A percentile compares a stretch with the other conserved stretches of the same genome.
Evolutionary conservation across 768 basidiomycete genomes (phyloP).

Genomic region (Kockovaella imperatae): DNA sequence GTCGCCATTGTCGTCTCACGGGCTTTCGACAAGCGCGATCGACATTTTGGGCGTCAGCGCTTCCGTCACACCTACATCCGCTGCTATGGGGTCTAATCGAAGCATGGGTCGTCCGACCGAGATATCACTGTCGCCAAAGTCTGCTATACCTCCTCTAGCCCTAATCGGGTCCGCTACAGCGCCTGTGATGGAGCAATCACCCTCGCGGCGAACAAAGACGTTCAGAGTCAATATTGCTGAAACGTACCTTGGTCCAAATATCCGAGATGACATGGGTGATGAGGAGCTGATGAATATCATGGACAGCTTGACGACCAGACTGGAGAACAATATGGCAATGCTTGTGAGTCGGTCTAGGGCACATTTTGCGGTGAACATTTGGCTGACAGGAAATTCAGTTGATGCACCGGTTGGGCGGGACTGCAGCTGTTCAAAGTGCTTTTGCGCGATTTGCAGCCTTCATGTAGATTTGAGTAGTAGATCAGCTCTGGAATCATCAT

Average conservation of each 20-base stretch:
- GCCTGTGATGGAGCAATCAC: background rate
- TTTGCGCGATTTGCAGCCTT: too few relatives aligned
- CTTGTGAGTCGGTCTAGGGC: slow-evolving; percentile 28
- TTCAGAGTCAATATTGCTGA: slow-evolving; percentile 50
- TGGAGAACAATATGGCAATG: slow-evolving; percentile 60
- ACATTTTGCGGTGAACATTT: background rate
- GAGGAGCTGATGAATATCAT: slow-evolving; percentile 65
- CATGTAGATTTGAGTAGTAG: too few relatives aligned
- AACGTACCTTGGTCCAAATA: slow-evolving; percentile 49
- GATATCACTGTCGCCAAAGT: too few relatives aligned
- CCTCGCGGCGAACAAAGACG: slow-evolving; percentile 47
- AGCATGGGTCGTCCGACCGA: too few relatives aligned
- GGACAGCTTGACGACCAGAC: slow-evolving; percentile 64
- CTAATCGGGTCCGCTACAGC: background rate
- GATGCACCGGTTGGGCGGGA: background rate
- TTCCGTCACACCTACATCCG: background rate
- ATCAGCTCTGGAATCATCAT: too few relatives aligned
- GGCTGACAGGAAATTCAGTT: background rate
- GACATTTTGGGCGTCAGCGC: background rate
- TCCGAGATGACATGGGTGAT: slow-evolving; percentile 64
- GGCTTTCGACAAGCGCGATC: background rate
- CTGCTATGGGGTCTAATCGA: too few relatives aligned
- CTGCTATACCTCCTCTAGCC: too few relatives aligned
- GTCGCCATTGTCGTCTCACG: background rate
- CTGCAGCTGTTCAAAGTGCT: background rate